Conservation (phyloP, 495 filamentous ascomycete species). For the Podospora australis region DNA sequence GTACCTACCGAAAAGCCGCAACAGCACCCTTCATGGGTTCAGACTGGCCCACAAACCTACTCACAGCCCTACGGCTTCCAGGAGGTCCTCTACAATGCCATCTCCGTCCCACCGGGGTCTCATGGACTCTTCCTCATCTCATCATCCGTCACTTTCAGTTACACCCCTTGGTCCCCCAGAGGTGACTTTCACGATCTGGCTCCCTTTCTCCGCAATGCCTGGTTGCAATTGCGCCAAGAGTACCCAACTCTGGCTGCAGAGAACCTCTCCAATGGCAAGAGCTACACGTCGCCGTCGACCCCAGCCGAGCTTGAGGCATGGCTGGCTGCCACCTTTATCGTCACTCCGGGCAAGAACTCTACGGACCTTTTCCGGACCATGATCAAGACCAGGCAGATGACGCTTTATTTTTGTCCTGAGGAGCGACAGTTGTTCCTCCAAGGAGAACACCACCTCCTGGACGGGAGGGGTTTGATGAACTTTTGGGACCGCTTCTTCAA, state of each 20-base stretch:
- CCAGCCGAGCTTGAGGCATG: constrained; percentile 4
- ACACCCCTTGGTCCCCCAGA: background rate
- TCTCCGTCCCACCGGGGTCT: constrained; percentile 6
- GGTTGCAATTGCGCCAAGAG: constrained; percentile 5
- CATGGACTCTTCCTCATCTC: constrained; percentile 3
- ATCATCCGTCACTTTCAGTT: constrained; percentile 3
- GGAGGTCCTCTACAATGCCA: constrained; percentile 9
- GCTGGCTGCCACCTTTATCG: constrained; percentile 4
- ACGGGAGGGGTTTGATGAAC: constrained; percentile 1
- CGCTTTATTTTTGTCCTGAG: constrained; percentile 2
- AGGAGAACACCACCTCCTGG: constrained; percentile 3
- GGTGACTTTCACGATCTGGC: background rate
- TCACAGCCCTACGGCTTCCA: constrained; percentile 6
- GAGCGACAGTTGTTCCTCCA: constrained; percentile 4
- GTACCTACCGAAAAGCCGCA: no score
- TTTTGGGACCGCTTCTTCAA: constrained; percentile 4
- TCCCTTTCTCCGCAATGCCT: constrained; percentile 3
- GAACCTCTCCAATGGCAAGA: constrained; percentile 2
- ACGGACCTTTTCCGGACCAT: background rate
- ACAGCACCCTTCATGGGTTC: background rate
- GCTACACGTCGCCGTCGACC: background rate
- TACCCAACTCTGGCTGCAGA: constrained; percentile 7
- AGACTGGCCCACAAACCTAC: constrained; percentile 1
- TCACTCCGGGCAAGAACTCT: background rate
- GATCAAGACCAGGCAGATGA: constrained; percentile 6